Evolutionary conservation across 1,284 basidiomycete species (phyloP), one percentile per base, ranked within the genome.

Genomic region (Sporisorium sorghi): DNA sequence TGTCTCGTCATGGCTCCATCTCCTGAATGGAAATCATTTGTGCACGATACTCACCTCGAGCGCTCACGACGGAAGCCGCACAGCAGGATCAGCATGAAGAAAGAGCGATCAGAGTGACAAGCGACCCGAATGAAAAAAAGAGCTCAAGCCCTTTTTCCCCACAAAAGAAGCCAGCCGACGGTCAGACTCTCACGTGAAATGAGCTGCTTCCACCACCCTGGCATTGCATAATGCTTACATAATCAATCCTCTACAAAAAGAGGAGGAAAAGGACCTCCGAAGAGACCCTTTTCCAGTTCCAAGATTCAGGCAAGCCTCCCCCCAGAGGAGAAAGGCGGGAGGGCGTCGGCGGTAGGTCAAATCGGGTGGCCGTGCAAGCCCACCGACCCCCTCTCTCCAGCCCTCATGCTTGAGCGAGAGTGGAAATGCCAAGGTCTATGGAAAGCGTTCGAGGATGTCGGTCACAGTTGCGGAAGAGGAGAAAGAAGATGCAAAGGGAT

Each of bases 321-420:
- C 58, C 72, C 72, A 74, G 32, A 70, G 72, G 72, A 70, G 63
- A 74, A 62, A 74, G 67, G 72, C 72, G 72, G 67, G 72, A 74
- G 67, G 72, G 62, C 62, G 62, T 70, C 72, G 63, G 62, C 72
- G 67, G 72, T 74, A 67, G 67, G 72, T 58, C 72, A 74, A 74
- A 74, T 59, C 58, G 72, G 72, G 72, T 74, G 72, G 72, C 72
- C 67, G 72, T 74, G 72, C 72, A 74, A 74, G 72, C 72, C 72
- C 72, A 58, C 62, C 63, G 72, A 70, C 63, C 58, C 67, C 72
- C 72, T 70, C 72, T 74, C 72, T 70, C 72, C 72, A 74, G 63
- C 67, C 56, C 72, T 47, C 72, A 74, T 74, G 72, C 72, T 30
- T 74, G 72, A 74, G 72, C 72, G 72, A 53, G 72, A 74, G 67